These are phyloP conservation scores for Solanum hybrid DNA, from an alignment of 305 asterid species.

Conservation along the genomic window DNA sequence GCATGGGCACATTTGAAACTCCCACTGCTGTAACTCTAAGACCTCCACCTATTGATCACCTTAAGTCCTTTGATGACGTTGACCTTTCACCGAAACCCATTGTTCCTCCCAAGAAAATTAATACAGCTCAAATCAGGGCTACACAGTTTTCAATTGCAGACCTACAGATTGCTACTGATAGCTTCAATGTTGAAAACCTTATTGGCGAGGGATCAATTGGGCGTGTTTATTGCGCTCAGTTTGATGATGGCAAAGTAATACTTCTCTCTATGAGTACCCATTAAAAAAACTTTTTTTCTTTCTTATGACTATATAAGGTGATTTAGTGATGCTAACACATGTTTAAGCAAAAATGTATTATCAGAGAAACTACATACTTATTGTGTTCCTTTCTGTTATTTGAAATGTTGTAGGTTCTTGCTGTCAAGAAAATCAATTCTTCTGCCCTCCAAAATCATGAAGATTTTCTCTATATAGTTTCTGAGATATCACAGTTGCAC, in stretches of 20 bases:
- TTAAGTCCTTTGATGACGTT: conserved; percentile 71
- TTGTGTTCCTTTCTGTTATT: not conserved
- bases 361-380: not conserved
- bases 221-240: conserved; percentile 77
- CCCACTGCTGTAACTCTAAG: conserved; percentile 54
- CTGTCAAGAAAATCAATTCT: conserved; percentile 79
- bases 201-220: conserved; percentile 89
- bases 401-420: conserved; percentile 48
- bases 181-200: conserved; percentile 77
- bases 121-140: conserved; percentile 47
- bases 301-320: not conserved
- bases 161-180: conserved; percentile 90
- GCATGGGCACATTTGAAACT: conserved; percentile 47
- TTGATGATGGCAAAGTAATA: conserved; percentile 73
- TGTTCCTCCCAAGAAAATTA: conserved; percentile 51
- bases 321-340: not conserved
- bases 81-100: conserved; percentile 51
- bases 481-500: conserved; percentile 55
- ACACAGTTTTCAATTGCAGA: conserved; percentile 74
- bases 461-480: conserved; percentile 65
- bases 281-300: not conserved
- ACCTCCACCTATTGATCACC: conserved; percentile 70
- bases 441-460: conserved; percentile 54
- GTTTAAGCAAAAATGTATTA: not conserved
- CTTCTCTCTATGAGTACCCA: not conserved